Base-by-base conservation (phyloP, 805 yeast genomes). In the Komagataella ulmi region DNA sequence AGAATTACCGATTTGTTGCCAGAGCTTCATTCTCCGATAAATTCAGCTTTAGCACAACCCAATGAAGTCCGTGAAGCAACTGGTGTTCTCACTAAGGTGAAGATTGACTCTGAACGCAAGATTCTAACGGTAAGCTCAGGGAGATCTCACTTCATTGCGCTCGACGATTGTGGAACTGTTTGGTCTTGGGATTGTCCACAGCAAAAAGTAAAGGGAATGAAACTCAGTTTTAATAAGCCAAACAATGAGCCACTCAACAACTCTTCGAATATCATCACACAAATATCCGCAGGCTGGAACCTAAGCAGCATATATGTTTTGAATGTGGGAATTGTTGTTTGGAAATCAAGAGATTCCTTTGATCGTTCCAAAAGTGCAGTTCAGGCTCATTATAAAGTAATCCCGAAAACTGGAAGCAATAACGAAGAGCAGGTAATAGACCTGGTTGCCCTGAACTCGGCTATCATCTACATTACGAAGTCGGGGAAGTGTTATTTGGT, bases 251-350 rank as follows among this genome's bases (percentile, higher is more conserved):
- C 30, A 17, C 43, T 58, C 8, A 49, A 49, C 3, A 51, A 44
- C 1, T 40, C 43, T 2, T 55, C 58, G 0, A 60, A 65, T 36
- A 68, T 70, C 8, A 70, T 77, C 8, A 52, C 69, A 24, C 76
- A 74, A 55, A 72, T 80, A 7, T 70, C 72, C 10, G 82, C 87
- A 17, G 93, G 91, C 0, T 85, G 91, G 91, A 73, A 76, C 53
- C 62, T 74, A 14, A 75, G 78, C 50, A 76, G 78, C 46, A 77
- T 77, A 18, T 68, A 72, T 49, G 64, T 80, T 2, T 67, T 67
- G 17, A 65, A 66, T 6, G 65, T 73, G 48, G 88, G 90, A 0
- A 61, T 85, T 23, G 71, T 81, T 0, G 70, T 77, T 17, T 83
- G 90, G 90, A 70, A 67, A 46, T 49, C 60, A 1, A 58, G 79